Percentiles rank a stretch among this genome's conserved stretches.
Conservation (phyloP, 2,329 filamentous ascomycete genomes). For the Teratosphaeria nubilosa region DNA sequence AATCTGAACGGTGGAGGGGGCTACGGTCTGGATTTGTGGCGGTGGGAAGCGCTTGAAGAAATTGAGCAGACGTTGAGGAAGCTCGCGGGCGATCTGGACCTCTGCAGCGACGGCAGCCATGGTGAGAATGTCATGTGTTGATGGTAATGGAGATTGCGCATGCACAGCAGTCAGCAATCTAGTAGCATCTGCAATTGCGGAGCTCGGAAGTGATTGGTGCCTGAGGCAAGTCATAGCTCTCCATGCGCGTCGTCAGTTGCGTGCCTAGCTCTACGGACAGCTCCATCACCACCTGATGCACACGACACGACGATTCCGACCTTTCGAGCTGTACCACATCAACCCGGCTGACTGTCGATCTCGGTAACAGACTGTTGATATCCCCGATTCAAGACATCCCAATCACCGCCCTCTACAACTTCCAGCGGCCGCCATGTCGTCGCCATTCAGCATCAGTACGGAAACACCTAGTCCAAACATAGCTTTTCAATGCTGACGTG, state of each 20-base stretch:
- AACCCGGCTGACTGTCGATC: too few species aligned
- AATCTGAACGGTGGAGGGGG: conserved; percentile 28
- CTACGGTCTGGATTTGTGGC: conserved; percentile 30
- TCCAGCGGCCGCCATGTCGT: conserved; percentile 48
- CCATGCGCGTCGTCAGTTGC: neutral
- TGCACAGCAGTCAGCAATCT: neutral
- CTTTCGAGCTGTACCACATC: too few species aligned
- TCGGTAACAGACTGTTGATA: neutral
- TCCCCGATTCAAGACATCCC: neutral
- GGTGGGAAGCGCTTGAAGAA: conserved; percentile 91
- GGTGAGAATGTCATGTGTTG: conserved; percentile 3
- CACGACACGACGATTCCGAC: neutral
- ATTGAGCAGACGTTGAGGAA: conserved; percentile 67
- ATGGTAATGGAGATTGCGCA: neutral
- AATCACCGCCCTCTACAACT: neutral
- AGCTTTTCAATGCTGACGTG: conserved; percentile 3
- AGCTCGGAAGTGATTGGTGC: neutral
- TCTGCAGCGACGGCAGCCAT: conserved; percentile 18
- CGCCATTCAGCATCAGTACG: conserved; percentile 92
- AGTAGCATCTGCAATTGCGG: neutral
- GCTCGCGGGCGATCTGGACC: conserved; percentile 47
- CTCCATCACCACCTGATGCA: neutral
- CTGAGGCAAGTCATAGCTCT: neutral
- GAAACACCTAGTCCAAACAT: conserved; percentile 7
- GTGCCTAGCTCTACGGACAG: neutral